Evolutionary conservation across 169 alveolate genomes (phyloP), one percentile per base, ranked within the genome.

Genomic region (Plasmodium malariae): DNA sequence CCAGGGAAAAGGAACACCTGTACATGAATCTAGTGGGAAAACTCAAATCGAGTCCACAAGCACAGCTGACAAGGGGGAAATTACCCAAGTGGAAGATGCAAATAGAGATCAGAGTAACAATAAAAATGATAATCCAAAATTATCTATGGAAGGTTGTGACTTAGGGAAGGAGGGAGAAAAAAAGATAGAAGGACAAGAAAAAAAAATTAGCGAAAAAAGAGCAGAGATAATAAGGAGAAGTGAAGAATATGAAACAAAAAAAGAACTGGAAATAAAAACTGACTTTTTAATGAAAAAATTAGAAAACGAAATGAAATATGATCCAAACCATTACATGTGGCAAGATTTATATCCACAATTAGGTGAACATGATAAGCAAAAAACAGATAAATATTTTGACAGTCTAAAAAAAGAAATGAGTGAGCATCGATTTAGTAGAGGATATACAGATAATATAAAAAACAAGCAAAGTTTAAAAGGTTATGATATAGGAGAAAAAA

Each of bases 241-340:
- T 9, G 87, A 86, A 63, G 92, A 86, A 37, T 71, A 86, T 63
- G 92, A 86, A 32, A 54, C 54, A 12, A 86, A 59, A 63, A 86
- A 86, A 65, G 92, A 86, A 32, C 19, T 86, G 34, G 92, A 51
- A 36, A 57, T 70, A 12, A 86, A 86, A 74, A 86, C 62, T 19
- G 78, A 86, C 21, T 57, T 86, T 30, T 49, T 86, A 34, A 30
- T 86, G 71, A 70, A 57, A 65, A 86, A 86, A 34, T 49, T 86
- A 62, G 92, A 86, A 57, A 70, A 86, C 11, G 92, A 86, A 86
- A 86, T 86, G 92, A 86, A 86, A 36, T 86, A 86, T 37, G 76
- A 86, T 57, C 92, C 92, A 32, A 57, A 86, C 21, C 92, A 86
- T 72, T 86, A 86, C 28, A 86, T 86, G 92, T 86, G 92, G 92